Conservation (phyloP, 2,329 filamentous ascomycete species). For the Aspergillus transmontanensis region DNA sequence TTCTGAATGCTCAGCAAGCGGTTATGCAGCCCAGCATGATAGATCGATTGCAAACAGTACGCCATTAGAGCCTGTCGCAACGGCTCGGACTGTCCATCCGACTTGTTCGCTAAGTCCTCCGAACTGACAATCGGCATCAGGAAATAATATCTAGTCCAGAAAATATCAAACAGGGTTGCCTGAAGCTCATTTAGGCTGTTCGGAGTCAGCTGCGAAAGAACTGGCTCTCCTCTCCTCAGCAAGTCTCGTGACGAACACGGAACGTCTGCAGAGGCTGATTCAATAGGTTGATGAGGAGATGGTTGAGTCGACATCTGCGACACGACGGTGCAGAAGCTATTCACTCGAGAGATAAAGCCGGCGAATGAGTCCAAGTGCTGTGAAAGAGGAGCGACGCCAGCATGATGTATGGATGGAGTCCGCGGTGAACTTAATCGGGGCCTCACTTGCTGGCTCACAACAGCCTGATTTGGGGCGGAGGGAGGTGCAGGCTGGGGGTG, state of each 20-base stretch:
- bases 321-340: neutral
- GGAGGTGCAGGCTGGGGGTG: neutral
- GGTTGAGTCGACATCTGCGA: neutral
- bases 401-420: neutral
- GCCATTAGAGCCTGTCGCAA: constrained; percentile 22
- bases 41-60: constrained; percentile 21
- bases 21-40: constrained; percentile 18
- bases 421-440: neutral
- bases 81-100: neutral
- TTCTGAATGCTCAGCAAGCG: constrained; percentile 16
- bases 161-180: neutral
- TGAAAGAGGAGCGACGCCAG: neutral
- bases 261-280: neutral
- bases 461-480: neutral
- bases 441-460: neutral
- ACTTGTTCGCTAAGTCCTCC: neutral
- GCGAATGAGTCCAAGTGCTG: neutral
- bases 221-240: neutral
- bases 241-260: neutral
- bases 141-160: neutral
- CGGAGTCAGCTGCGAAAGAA: neutral
- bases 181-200: neutral
- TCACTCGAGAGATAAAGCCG: neutral
- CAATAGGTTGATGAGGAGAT: neutral
- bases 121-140: neutral